Conservation (phyloP, 331 rosid genomes). For the Pyrus hybrid region DNA sequence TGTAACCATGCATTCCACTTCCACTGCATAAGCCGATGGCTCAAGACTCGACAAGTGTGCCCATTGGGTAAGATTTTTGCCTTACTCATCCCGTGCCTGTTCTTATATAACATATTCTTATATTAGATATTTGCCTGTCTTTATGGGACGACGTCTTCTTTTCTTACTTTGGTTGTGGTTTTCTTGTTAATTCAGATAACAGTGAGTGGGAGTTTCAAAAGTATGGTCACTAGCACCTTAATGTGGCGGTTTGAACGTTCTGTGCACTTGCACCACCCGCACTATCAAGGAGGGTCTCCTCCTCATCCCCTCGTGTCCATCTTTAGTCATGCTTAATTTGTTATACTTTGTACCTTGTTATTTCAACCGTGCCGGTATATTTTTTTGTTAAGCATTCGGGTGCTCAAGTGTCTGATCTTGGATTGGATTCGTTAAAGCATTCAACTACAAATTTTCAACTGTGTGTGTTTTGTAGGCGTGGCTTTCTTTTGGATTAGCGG, state of each 20-base stretch:
- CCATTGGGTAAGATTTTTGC: slow-evolving; percentile 26
- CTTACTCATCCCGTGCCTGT: neutral
- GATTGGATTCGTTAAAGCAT: neutral
- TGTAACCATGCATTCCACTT: slow-evolving; percentile 55
- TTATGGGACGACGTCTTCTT: too few relatives aligned
- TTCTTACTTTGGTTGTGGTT: neutral
- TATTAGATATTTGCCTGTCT: neutral
- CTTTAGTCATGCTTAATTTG: neutral
- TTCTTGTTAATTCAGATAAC: slow-evolving; percentile 24
- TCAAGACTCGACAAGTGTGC: slow-evolving; percentile 54
- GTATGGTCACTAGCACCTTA: slow-evolving; percentile 40
- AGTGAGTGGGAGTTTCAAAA: slow-evolving; percentile 56
- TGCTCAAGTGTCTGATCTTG: neutral
- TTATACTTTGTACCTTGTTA: neutral
- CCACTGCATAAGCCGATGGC: slow-evolving; percentile 54
- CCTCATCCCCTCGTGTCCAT: neutral
- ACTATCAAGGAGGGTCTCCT: too few relatives aligned
- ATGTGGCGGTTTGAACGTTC: neutral
- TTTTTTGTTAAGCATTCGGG: neutral
- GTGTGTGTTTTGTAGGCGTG: neutral
- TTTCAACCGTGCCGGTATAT: neutral
- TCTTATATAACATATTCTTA: too few relatives aligned
- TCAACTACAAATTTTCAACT: neutral
- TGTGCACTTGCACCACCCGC: too few relatives aligned
- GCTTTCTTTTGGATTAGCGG: neutral